phyloP scores from a whole-genome alignment of 192 early-diverging fungal species.

The Gamsiella multidivaricata region DNA sequence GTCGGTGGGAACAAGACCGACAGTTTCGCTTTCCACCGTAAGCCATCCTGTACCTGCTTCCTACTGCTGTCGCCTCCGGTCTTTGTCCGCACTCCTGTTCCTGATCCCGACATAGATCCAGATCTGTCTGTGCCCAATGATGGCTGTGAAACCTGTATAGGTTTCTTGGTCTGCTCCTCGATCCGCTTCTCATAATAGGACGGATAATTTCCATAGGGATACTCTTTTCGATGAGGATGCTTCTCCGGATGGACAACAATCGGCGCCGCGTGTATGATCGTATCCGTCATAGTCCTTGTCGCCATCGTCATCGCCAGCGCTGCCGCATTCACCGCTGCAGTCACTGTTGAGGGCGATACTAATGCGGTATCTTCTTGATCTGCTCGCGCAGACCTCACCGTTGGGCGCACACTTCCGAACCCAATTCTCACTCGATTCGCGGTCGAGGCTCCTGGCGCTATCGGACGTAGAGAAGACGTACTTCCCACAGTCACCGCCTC shows the following conservation, averaged over 20 bases:
- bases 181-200: constrained; percentile 32
- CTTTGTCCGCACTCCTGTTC: background rate
- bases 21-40: background rate
- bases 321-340: background rate
- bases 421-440: too few relatives aligned
- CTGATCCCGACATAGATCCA: background rate
- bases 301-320: background rate
- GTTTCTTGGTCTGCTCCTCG: constrained; percentile 12
- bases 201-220: constrained; percentile 43
- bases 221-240: background rate
- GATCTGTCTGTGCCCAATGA: background rate
- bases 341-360: background rate
- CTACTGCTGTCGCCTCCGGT: background rate
- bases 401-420: too few relatives aligned
- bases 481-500: too few relatives aligned
- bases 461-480: too few relatives aligned
- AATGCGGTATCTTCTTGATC: too few relatives aligned
- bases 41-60: background rate
- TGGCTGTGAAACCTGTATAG: background rate
- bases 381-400: too few relatives aligned
- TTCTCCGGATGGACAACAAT: constrained; percentile 15
- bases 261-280: constrained; percentile 6
- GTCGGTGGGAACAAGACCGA: constrained; percentile 5
- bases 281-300: background rate
- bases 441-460: background rate